Conservation (phyloP, 257 asterid genomes). For the Plantago ovata region DNA sequence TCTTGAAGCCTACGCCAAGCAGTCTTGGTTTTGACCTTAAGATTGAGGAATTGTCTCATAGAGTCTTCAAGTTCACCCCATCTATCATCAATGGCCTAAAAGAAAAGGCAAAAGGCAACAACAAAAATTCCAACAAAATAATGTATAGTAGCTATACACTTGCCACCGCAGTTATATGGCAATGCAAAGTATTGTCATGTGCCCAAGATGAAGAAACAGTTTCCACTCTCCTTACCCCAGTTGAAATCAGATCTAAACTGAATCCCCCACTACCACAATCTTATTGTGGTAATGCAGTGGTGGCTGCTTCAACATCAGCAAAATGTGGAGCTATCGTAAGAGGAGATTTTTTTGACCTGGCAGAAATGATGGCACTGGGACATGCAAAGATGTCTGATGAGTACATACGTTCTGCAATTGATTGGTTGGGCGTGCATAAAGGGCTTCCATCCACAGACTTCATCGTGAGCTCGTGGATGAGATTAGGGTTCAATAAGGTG, state of each 20-base stretch:
- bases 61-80: no score
- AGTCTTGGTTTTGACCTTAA: neutral
- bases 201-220: neutral
- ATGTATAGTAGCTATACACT: slow-evolving; percentile 36
- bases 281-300: slow-evolving; percentile 44
- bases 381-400: slow-evolving; percentile 31
- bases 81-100: neutral
- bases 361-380: slow-evolving; percentile 32
- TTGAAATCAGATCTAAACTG: slow-evolving; percentile 39
- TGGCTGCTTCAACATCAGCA: slow-evolving; percentile 30
- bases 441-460: slow-evolving; percentile 42
- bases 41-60: no score
- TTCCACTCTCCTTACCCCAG: slow-evolving; percentile 35
- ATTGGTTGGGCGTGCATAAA: slow-evolving; percentile 46
- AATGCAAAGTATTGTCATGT: slow-evolving; percentile 42
- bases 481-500: slow-evolving; percentile 36
- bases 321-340: slow-evolving; percentile 30
- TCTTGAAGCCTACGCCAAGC: slow-evolving; percentile 33
- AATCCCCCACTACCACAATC: slow-evolving; percentile 38
- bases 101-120: no score
- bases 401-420: slow-evolving; percentile 41
- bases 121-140: slow-evolving; percentile 11
- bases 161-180: slow-evolving; percentile 46
- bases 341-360: slow-evolving; percentile 34
- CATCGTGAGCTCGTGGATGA: slow-evolving; percentile 44